phyloP scores from a whole-genome alignment of 345 rosid species.

The Clarkia xantiana region DNA sequence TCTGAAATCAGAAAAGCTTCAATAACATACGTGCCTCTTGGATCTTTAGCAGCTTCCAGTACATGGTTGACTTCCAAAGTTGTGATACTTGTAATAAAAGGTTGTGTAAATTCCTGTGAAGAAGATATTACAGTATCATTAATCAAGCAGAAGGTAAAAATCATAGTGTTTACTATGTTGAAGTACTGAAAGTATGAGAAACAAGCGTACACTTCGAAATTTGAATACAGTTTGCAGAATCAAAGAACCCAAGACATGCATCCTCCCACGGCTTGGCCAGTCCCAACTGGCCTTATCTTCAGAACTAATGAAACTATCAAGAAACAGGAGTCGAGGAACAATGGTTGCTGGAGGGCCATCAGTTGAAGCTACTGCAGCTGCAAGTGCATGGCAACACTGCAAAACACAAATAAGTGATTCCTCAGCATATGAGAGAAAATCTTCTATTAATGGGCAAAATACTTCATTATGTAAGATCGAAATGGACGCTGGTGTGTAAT shows the following conservation, averaged over 20 bases:
- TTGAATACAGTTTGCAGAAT: conserved; percentile 77
- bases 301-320: conserved; percentile 58
- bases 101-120: conserved; percentile 61
- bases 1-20: conserved; percentile 74
- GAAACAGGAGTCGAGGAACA: conserved; percentile 66
- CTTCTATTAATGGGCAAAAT: no score
- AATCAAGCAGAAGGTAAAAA: neutral
- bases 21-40: conserved; percentile 65
- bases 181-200: conserved; percentile 3
- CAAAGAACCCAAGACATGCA: conserved; percentile 76
- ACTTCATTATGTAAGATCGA: no score
- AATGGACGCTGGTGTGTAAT: no score
- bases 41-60: conserved; percentile 60
- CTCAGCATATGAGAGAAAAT: no score
- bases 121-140: conserved; percentile 4
- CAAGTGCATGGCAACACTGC: conserved; percentile 78
- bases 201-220: conserved; percentile 55
- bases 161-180: neutral
- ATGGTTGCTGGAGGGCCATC: conserved; percentile 41
- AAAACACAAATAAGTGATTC: conserved; percentile 12
- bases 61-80: conserved; percentile 62
- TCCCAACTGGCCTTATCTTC: conserved; percentile 54
- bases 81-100: conserved; percentile 48
- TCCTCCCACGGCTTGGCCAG: conserved; percentile 61
- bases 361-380: conserved; percentile 43